These are phyloP conservation scores for Tubosaeta brunneosetosa DNA, from an alignment of 768 basidiomycete genomes.

Conservation along the genomic window DNA sequence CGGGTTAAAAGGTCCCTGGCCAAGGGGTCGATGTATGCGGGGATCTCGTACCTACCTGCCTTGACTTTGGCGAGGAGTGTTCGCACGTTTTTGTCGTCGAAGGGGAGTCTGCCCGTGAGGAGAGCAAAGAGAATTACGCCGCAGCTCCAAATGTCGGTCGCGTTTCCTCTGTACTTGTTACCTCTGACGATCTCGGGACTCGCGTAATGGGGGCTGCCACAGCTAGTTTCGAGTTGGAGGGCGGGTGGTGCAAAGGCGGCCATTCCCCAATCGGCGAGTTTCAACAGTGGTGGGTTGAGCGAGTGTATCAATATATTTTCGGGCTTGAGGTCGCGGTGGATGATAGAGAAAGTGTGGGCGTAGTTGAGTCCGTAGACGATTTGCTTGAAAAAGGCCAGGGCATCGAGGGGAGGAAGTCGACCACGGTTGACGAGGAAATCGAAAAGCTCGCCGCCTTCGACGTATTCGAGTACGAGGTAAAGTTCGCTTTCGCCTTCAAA, in stretches of 20 bases:
- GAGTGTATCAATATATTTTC: constrained; percentile 94
- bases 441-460: constrained; percentile 94
- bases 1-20: constrained; percentile 79
- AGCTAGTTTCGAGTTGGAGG: constrained; percentile 86
- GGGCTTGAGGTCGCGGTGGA: constrained; percentile 96
- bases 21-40: constrained; percentile 71
- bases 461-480: constrained; percentile 90
- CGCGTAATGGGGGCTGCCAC: constrained; percentile 95
- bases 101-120: constrained; percentile 85
- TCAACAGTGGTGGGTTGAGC: constrained; percentile 75
- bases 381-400: constrained; percentile 90
- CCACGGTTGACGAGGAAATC: constrained; percentile 93
- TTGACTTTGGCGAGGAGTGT: constrained; percentile 82
- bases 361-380: constrained; percentile 94
- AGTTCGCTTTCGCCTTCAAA: constrained; percentile 90
- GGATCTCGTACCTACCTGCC: constrained; percentile 79
- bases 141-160: constrained; percentile 95
- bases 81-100: constrained; percentile 85
- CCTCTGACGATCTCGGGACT: constrained; percentile 96
- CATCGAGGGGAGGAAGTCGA: constrained; percentile 73
- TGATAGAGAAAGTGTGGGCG: constrained; percentile 95
- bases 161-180: constrained; percentile 80
- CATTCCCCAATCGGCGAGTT: constrained; percentile 99
- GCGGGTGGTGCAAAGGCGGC: constrained; percentile 88
- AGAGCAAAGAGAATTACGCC: constrained; percentile 92